These are phyloP conservation scores for Hordeum vulgare DNA, from an alignment of 176 grass and related monocot species.

Conservation along the genomic window DNA sequence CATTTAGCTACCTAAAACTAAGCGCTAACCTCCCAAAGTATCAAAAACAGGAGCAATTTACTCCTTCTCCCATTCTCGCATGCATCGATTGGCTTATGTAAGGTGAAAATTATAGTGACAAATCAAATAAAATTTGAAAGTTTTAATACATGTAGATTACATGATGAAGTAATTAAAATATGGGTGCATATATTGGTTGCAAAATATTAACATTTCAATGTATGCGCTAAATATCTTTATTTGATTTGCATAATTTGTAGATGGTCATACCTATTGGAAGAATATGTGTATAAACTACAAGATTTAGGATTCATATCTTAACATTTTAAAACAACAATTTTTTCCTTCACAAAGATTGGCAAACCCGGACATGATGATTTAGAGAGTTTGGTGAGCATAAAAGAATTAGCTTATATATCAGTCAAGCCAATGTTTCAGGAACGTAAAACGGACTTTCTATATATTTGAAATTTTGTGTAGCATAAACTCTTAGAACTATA, in stretches of 20 bases:
- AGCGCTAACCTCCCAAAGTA: too few species aligned
- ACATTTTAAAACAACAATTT: neutral
- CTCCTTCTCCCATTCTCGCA: too few species aligned
- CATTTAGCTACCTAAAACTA: too few species aligned
- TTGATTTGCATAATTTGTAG: neutral
- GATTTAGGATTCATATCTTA: neutral
- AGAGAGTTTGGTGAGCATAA: neutral
- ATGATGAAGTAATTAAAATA: neutral
- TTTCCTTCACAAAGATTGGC: too few species aligned
- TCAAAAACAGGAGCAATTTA: too few species aligned
- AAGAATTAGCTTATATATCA: neutral
- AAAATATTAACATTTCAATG: neutral
- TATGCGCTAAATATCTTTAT: neutral
- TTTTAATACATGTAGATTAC: neutral
- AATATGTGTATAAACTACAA: neutral
- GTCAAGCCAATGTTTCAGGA: neutral
- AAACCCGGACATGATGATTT: too few species aligned
- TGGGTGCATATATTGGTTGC: neutral
- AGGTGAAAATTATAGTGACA: too few species aligned
- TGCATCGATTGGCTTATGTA: too few species aligned
- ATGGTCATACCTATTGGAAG: neutral
- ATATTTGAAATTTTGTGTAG: too few species aligned
- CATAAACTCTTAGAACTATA: neutral
- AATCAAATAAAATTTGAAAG: too few species aligned
- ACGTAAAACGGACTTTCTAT: neutral